Percentiles rank a stretch among this genome's conserved stretches.
Evolutionary conservation across 148 eudicot species (phyloP).

Genomic region (Heliosperma pusillum): DNA sequence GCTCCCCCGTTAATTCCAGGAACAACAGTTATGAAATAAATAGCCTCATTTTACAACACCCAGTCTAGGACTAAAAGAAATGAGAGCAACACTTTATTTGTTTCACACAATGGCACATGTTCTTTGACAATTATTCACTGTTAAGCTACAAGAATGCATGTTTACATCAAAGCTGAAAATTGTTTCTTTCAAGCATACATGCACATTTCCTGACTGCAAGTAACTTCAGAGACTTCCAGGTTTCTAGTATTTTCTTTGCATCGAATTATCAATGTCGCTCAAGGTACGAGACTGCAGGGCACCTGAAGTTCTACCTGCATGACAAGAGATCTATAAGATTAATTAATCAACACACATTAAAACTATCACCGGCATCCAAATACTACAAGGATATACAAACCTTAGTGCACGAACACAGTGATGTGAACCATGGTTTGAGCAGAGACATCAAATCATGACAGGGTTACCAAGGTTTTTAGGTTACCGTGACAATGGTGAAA

Average conservation of each 20-base stretch:
- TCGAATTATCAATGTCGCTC: background rate
- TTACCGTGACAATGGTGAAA: background rate
- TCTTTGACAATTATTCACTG: background rate
- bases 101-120: background rate
- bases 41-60: background rate
- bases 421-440: background rate
- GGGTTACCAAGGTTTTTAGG: background rate
- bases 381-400: background rate
- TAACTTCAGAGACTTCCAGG: background rate
- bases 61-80: background rate
- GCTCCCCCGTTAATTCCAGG: background rate
- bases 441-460: background rate
- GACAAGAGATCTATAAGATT: background rate
- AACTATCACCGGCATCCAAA: background rate
- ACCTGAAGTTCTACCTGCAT: background rate
- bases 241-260: background rate
- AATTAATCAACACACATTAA: background rate
- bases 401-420: background rate
- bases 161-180: no score
- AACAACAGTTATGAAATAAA: no score
- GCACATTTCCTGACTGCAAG: background rate
- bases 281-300: background rate
- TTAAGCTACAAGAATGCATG: background rate
- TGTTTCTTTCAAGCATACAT: background rate
- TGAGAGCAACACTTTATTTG: background rate